Evolutionary conservation across 345 rosid species (phyloP).

Genomic region (Ceriops decandra): DNA sequence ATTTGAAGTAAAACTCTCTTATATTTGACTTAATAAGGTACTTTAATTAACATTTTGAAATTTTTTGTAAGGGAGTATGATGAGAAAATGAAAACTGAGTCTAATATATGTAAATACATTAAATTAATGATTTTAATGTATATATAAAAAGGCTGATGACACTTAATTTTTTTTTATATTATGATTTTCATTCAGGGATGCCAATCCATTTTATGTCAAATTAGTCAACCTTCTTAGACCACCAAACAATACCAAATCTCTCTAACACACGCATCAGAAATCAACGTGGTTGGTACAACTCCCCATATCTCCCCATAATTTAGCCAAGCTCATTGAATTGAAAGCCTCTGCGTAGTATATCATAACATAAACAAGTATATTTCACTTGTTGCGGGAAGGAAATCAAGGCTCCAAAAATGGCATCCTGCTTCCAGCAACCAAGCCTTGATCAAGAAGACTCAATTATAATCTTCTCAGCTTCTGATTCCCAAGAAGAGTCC

Average conservation of each 20-base stretch:
- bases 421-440: slow-evolving; percentile 45
- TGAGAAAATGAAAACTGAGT: too few relatives aligned
- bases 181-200: too few relatives aligned
- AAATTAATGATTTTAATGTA: too few relatives aligned
- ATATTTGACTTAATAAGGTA: too few relatives aligned
- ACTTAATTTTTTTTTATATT: too few relatives aligned
- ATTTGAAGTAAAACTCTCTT: too few relatives aligned
- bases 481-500: slow-evolving; percentile 56
- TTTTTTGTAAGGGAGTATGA: too few relatives aligned
- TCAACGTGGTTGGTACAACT: slow-evolving; percentile 45
- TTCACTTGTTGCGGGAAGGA: neutral
- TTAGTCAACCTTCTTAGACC: slow-evolving; percentile 27
- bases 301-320: slow-evolving; percentile 8
- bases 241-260: slow-evolving; percentile 47
- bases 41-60: too few relatives aligned
- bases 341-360: neutral
- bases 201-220: neutral
- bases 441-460: slow-evolving; percentile 54
- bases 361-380: neutral
- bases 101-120: too few relatives aligned
- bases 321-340: neutral
- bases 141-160: too few relatives aligned
- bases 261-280: slow-evolving; percentile 23
- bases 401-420: slow-evolving; percentile 32
- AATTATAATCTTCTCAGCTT: slow-evolving; percentile 56